Evolutionary conservation across 192 early-diverging fungal species (phyloP), one percentile per base, ranked within the genome.

Genomic region (Coemansia sp.): DNA sequence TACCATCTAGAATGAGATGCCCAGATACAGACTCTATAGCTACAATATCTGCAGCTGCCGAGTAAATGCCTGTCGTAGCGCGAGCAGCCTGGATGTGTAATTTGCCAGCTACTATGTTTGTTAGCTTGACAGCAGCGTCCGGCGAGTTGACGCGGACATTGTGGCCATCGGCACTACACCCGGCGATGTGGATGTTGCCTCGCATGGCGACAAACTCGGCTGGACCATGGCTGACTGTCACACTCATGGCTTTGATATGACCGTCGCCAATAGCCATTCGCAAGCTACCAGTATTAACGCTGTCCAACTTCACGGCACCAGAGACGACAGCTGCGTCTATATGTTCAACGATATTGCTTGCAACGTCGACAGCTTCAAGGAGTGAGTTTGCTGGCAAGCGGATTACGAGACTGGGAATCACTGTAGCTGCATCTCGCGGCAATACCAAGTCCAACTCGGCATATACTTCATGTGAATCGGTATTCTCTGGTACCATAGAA

Each of bases 251-350:
- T 23, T 61, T 31, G 14, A 81, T 67, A 1, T 59, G n/a, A 14
- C 78, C 78, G 29, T 69, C 45, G 21, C 50, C 69, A 17, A 76
- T 50, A 4, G 73, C 74, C 7, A 81, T 44, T 2, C 78, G 74
- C 31, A 81, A 11, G 10, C 42, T 63, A 14, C 37, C 37, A 6
- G 37, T 48, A 23, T 19, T 5, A 1, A 73, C 41, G 5, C 50
- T 25, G 1, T 36, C 15, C 31, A 81, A 58, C 10, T 36, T 38
- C 29, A 66, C 65, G 0, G 57, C 27, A 1, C 78, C 74, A 11
- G 63, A 57, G n/a, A 81, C 51, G 36, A 67, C 38, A 3, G 78
- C 78, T 1, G 59, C 55, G 38, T 81, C 74, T 11, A 81, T 44
- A 0, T 45, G 46, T 5, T 38, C 31, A 1, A 77, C 36, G n/a